Evolutionary conservation across 805 yeast species (phyloP).

Genomic region (Wickerhamiella alocasiicola): DNA sequence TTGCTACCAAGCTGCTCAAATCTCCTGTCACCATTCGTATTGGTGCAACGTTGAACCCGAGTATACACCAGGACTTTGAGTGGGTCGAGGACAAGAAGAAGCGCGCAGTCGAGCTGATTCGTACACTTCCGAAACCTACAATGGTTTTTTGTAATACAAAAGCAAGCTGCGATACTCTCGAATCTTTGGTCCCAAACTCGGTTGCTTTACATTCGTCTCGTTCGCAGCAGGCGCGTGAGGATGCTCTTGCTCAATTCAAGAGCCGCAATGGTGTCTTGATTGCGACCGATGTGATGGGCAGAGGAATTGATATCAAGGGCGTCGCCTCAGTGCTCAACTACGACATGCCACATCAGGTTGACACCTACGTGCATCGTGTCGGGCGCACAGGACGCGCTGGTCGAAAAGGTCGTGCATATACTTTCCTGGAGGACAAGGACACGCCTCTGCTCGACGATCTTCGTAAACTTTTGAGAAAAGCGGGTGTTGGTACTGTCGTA

Average conservation of each 20-base stretch:
- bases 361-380: constrained; percentile 80
- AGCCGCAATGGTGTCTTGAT: constrained; percentile 49
- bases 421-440: constrained; percentile 37
- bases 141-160: constrained; percentile 76
- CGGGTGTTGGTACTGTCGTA: no score
- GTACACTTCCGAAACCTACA: constrained; percentile 2
- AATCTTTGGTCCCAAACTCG: constrained; percentile 38
- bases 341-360: constrained; percentile 68
- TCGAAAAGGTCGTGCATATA: constrained; percentile 56
- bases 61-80: constrained; percentile 56
- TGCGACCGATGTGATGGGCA: constrained; percentile 92
- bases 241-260: constrained; percentile 51
- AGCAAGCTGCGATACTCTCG: constrained; percentile 55
- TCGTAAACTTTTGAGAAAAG: constrained; percentile 4
- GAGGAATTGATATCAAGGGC: constrained; percentile 87
- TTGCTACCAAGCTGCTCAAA: constrained; percentile 49
- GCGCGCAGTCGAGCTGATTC: not conserved
- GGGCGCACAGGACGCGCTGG: constrained; percentile 98
- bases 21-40: constrained; percentile 47
- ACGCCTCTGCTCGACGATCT: constrained; percentile 14
- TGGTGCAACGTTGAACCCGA: constrained; percentile 12
- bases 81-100: constrained; percentile 14
- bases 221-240: constrained; percentile 73
- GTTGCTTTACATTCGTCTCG: constrained; percentile 77
- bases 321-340: constrained; percentile 77